Conservation (phyloP, 192 early-diverging fungal species). For the Gigaspora rosea region DNA sequence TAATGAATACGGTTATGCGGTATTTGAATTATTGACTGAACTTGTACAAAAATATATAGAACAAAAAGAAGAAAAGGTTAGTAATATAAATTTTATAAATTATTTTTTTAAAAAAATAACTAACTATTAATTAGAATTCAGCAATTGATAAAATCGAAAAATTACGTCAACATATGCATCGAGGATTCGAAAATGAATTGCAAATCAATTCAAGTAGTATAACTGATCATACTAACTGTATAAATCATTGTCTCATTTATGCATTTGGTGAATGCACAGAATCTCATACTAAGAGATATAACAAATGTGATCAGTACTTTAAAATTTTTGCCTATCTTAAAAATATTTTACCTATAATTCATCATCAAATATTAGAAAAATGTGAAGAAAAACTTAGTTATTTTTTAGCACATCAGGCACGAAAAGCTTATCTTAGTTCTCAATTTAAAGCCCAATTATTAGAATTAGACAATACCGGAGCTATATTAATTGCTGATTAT, state of each 20-base stretch:
- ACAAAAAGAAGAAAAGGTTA: background rate
- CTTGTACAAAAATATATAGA: background rate
- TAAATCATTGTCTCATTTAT: background rate
- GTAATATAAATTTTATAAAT: background rate
- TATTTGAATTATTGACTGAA: background rate
- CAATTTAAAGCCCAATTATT: background rate
- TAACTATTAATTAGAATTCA: background rate
- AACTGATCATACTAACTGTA: background rate
- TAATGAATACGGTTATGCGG: conserved; percentile 2
- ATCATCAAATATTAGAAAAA: background rate
- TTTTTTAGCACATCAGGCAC: background rate
- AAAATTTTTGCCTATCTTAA: background rate
- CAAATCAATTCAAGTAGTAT: background rate
- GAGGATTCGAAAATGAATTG: background rate
- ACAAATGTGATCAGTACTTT: background rate
- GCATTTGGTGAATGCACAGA: background rate
- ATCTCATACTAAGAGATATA: background rate
- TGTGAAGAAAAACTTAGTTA: background rate
- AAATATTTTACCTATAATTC: background rate
- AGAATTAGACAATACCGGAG: background rate
- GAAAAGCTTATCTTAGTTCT: background rate
- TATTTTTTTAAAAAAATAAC: no score
- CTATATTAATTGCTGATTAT: background rate
- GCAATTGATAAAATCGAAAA: background rate
- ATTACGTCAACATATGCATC: background rate